Evolutionary conservation across 805 yeast species (phyloP).

Genomic region (Soucietia sequanensis): DNA sequence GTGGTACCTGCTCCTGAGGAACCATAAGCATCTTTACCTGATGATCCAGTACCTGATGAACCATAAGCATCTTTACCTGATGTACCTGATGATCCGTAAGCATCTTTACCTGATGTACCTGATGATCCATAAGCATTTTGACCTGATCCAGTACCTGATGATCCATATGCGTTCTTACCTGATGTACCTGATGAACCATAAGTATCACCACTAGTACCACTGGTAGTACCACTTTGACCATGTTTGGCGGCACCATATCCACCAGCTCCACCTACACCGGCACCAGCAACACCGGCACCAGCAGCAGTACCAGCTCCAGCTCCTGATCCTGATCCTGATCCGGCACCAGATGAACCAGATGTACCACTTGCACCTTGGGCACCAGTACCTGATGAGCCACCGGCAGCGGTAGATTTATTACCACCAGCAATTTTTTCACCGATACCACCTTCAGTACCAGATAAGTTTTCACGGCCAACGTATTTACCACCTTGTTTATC

Average conservation of each 20-base stretch:
- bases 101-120: conserved; percentile 11
- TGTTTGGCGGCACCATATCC: conserved; percentile 6
- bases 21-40: conserved; percentile 15
- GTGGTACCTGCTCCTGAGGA: conserved; percentile 6
- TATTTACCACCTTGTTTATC: conserved; percentile 24
- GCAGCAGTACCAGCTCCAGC: conserved; percentile 9
- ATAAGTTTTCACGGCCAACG: conserved; percentile 18
- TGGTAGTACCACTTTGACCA: conserved; percentile 8
- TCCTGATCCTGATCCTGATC: conserved; percentile 7
- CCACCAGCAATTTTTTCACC: conserved; percentile 24
- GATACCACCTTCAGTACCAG: conserved; percentile 24
- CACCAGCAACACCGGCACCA: conserved; percentile 6
- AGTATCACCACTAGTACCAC: conserved; percentile 9
- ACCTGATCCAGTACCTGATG: conserved; percentile 5
- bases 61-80: conserved; percentile 14
- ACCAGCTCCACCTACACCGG: conserved; percentile 11
- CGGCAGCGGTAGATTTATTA: conserved; percentile 9
- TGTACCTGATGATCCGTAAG: conserved; percentile 12
- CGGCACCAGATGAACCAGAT: conserved; percentile 4
- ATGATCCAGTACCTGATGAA: conserved; percentile 9
- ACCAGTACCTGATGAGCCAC: conserved; percentile 6
- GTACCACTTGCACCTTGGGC: conserved; percentile 8
- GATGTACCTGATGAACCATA: conserved; percentile 4
- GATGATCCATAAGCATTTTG: conserved; percentile 8
- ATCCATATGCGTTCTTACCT: conserved; percentile 4